Conservation (phyloP, 164 flowering plant species). For the Magnolia sinica region DNA sequence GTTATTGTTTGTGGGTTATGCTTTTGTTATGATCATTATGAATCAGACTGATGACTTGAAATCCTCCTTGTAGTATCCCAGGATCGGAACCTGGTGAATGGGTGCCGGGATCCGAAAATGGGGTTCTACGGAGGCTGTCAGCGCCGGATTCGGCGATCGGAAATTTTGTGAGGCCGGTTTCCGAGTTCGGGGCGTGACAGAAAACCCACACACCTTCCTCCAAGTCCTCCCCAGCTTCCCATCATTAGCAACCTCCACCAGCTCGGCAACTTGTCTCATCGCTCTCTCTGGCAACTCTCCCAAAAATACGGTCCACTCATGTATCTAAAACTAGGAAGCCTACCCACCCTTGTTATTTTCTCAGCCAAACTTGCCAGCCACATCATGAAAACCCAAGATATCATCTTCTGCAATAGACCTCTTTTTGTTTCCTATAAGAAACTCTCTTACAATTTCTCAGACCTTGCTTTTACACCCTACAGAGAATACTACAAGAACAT, state of each 20-base stretch:
- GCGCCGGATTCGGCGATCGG: no score
- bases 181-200: no score
- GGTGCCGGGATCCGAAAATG: no score
- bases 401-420: not conserved
- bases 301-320: conserved; percentile 8
- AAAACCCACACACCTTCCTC: not conserved
- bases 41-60: no score
- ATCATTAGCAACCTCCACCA: not conserved
- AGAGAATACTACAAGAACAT: not conserved
- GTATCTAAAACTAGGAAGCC: not conserved
- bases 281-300: conserved; percentile 13
- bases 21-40: no score
- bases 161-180: no score
- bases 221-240: not conserved
- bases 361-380: conserved; percentile 3
- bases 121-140: no score
- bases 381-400: conserved; percentile 3
- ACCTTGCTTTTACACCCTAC: not conserved
- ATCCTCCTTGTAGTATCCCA: no score
- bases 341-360: not conserved
- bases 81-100: no score
- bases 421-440: not conserved
- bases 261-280: conserved; percentile 3
- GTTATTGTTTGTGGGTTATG: no score
- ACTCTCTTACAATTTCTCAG: not conserved